A percentile compares a stretch with the other conserved stretches of the same genome.
These are phyloP conservation scores for Fallopia convolvulus DNA, from an alignment of 148 eudicot species.

Conservation along the genomic window DNA sequence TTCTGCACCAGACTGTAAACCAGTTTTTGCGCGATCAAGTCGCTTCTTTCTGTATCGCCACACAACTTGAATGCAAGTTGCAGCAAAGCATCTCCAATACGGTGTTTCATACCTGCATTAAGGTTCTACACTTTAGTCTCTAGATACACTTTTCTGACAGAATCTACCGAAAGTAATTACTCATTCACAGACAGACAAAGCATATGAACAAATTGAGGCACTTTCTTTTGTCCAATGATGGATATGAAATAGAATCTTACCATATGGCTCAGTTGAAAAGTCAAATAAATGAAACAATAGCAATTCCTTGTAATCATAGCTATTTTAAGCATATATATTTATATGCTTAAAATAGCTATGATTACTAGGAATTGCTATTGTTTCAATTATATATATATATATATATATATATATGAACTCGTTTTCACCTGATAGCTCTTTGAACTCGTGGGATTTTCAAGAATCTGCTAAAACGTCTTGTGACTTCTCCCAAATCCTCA, in stretches of 20 bases:
- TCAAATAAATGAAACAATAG: not conserved
- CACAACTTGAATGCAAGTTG: conserved; percentile 59
- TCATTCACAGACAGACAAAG: not conserved
- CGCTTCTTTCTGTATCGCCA: conserved; percentile 76
- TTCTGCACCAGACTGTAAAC: not conserved
- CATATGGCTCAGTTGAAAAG: not conserved
- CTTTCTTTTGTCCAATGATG: not conserved
- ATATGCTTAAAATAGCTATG: not conserved
- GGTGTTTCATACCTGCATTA: conserved; percentile 63
- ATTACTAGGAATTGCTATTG: not conserved
- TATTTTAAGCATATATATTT: not conserved
- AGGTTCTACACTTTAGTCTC: not conserved
- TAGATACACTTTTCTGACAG: not conserved
- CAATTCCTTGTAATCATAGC: not conserved
- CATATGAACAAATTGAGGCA: not conserved
- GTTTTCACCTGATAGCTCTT: conserved; percentile 53
- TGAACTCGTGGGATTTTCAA: conserved; percentile 59
- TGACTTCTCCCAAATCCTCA: conserved; percentile 67
- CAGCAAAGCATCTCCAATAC: conserved; percentile 65
- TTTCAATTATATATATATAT: not conserved
- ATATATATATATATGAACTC: not conserved
- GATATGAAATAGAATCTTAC: not conserved
- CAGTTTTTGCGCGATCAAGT: conserved; percentile 18
- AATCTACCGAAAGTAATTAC: not conserved
- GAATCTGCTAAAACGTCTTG: conserved; percentile 55